Conservation (phyloP, 345 rosid genomes). For the Murraya koenigii region DNA sequence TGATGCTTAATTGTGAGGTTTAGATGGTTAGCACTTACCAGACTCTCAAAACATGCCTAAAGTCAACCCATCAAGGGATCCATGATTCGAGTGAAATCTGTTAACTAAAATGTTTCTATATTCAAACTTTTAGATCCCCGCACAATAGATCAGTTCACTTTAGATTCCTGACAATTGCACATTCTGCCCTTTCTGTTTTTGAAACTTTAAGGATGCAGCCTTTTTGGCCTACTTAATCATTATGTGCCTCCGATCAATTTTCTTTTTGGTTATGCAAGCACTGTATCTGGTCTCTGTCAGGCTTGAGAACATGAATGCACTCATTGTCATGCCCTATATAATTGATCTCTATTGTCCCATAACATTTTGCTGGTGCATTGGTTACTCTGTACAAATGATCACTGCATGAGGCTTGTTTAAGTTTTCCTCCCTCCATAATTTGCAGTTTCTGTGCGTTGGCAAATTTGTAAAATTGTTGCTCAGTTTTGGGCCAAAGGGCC, state of each 20-base stretch:
- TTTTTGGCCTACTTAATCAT: background rate
- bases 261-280: background rate
- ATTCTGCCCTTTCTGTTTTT: background rate
- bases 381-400: background rate
- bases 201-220: background rate
- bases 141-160: background rate
- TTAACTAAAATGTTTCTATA: background rate
- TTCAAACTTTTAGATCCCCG: background rate
- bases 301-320: background rate
- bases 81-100: background rate
- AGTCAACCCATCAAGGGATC: background rate
- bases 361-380: background rate
- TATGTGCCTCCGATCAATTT: background rate
- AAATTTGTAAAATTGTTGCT: background rate
- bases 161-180: background rate
- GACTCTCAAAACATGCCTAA: background rate
- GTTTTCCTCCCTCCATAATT: background rate
- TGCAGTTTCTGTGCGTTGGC: background rate
- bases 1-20: background rate
- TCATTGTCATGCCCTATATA: background rate
- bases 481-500: background rate
- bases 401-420: background rate
- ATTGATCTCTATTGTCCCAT: background rate
- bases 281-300: background rate
- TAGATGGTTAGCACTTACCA: background rate